Evolutionary conservation across 1,284 basidiomycete species (phyloP).

Genomic region (Microbotryum scabiosae): DNA sequence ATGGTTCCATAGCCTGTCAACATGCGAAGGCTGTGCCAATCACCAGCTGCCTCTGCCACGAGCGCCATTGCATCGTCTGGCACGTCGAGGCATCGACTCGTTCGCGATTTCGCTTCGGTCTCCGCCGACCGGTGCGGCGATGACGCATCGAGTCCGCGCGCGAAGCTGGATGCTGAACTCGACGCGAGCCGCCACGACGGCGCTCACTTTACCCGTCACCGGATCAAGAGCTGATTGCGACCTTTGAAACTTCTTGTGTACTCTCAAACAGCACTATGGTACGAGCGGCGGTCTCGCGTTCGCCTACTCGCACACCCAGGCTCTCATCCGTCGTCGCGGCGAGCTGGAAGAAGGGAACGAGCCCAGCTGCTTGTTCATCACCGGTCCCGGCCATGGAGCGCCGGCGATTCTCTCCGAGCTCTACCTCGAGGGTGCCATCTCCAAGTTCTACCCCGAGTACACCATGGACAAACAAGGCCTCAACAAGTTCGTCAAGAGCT

Average conservation of each 20-base stretch:
- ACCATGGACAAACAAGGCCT: conserved; percentile 57
- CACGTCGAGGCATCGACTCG: conserved; percentile 38
- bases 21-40: too few species aligned
- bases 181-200: too few species aligned
- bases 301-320: conserved; percentile 70
- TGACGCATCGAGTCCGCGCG: too few species aligned
- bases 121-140: too few species aligned
- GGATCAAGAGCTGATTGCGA: too few species aligned
- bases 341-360: conserved; percentile 24
- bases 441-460: conserved; percentile 63
- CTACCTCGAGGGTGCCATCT: conserved; percentile 71
- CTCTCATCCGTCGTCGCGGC: conserved; percentile 48
- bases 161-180: too few species aligned
- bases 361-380: conserved; percentile 32
- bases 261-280: conserved; percentile 19
- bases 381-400: conserved; percentile 45
- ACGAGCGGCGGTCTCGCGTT: conserved; percentile 61
- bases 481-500: conserved; percentile 53
- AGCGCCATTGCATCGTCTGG: not conserved
- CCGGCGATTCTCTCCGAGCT: conserved; percentile 69
- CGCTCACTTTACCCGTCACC: too few species aligned
- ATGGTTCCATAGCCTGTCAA: too few species aligned
- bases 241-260: too few species aligned
- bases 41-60: too few species aligned
- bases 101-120: conserved; percentile 44